Conservation (phyloP, 768 basidiomycete species). For the Lactarius quietus region DNA sequence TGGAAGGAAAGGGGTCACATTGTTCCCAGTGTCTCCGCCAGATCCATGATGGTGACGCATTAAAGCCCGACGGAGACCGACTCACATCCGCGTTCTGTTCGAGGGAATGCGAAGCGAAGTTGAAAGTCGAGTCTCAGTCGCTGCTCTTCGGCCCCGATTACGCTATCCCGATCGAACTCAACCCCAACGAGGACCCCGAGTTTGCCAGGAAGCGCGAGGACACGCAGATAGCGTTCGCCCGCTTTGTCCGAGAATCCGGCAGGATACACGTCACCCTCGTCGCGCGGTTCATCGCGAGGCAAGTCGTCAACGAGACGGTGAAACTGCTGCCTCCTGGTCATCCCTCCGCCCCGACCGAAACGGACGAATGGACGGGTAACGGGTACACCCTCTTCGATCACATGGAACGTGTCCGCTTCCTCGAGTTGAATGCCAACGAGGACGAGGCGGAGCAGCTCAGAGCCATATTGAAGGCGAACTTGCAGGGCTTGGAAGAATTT, state of each 20-base stretch:
- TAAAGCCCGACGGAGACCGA: slow-evolving; percentile 48
- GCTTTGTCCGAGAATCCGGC: slow-evolving; percentile 49
- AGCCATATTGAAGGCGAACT: slow-evolving; percentile 52
- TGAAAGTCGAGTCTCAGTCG: slow-evolving; percentile 57
- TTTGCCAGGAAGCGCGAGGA: slow-evolving; percentile 44
- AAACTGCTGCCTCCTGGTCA: slow-evolving; percentile 44
- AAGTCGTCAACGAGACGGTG: slow-evolving; percentile 59
- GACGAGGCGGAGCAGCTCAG: slow-evolving; percentile 51
- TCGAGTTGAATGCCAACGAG: slow-evolving; percentile 49
- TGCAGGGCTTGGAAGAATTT: slow-evolving; percentile 72
- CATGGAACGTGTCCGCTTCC: slow-evolving; percentile 66
- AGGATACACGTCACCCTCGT: slow-evolving; percentile 53
- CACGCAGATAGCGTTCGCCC: slow-evolving; percentile 58
- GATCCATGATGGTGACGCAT: slow-evolving; percentile 45
- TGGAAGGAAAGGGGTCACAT: slow-evolving; percentile 62
- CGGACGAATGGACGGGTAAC: slow-evolving; percentile 40
- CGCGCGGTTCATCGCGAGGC: slow-evolving; percentile 68
- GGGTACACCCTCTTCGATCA: slow-evolving; percentile 71
- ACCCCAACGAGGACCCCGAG: slow-evolving; percentile 34
- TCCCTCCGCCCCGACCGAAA: slow-evolving; percentile 26
- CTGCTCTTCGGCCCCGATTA: slow-evolving; percentile 69
- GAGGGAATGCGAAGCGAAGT: slow-evolving; percentile 52
- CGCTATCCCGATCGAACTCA: slow-evolving; percentile 47
- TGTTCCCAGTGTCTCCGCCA: slow-evolving; percentile 71
- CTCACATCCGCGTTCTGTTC: slow-evolving; percentile 71